Conservation (phyloP, 345 rosid genomes). For the Corchorus capsularis region DNA sequence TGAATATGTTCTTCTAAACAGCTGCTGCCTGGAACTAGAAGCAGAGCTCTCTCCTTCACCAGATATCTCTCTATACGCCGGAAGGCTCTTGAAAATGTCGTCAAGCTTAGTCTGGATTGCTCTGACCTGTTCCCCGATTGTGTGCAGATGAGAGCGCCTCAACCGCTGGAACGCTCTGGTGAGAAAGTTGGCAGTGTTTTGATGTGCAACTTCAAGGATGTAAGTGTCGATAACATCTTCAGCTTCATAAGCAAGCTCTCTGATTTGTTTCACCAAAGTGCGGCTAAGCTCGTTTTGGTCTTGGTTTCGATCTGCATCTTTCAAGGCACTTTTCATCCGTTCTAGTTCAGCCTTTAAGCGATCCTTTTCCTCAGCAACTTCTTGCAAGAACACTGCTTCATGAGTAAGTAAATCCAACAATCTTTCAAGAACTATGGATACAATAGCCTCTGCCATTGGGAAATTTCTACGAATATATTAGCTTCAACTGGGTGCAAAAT, state of each 20-base stretch:
- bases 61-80: background rate
- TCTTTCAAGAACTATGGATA: no score
- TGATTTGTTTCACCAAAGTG: conserved; percentile 14
- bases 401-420: no score
- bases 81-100: background rate
- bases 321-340: background rate
- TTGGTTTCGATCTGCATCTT: conserved; percentile 10
- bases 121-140: background rate
- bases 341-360: conserved; percentile 11
- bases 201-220: background rate
- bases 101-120: background rate
- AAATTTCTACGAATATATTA: no score
- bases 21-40: background rate
- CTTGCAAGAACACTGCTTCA: no score
- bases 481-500: no score
- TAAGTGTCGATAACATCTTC: conserved; percentile 22
- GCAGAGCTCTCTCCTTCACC: background rate
- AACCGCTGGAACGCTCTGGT: no score
- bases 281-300: background rate
- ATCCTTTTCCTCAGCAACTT: conserved; percentile 9
- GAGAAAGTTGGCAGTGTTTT: no score
- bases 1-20: conserved; percentile 1
- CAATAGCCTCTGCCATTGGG: no score
- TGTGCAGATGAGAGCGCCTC: background rate
- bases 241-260: conserved; percentile 23